Percentiles rank a stretch among this genome's conserved stretches.
Evolutionary conservation across 176 grass and related monocot genomes (phyloP).

Genomic region (Juncus effusus): DNA sequence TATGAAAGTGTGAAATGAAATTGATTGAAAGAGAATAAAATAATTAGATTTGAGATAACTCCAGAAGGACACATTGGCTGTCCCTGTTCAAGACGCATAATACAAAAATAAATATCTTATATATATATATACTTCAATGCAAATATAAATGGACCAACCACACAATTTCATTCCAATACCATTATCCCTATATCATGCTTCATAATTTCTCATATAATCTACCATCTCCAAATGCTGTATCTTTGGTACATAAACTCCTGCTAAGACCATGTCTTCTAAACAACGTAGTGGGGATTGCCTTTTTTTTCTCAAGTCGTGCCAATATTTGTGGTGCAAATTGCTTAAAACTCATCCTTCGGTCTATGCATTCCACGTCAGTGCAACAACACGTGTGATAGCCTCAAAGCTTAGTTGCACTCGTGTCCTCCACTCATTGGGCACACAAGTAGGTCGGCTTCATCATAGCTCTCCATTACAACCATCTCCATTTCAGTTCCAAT

Average conservation of each 20-base stretch:
- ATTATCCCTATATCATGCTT: not conserved
- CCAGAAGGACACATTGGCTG: constrained; percentile 18
- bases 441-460: constrained; percentile 17
- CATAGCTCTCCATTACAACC: not conserved
- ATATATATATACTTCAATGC: not conserved
- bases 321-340: constrained; percentile 19
- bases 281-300: not conserved
- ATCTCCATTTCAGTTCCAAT: not conserved
- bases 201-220: not conserved
- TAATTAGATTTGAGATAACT: constrained; percentile 19
- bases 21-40: constrained; percentile 22
- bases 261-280: constrained; percentile 6
- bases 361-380: constrained; percentile 16
- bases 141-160: not conserved
- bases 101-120: not conserved
- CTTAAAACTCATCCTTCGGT: constrained; percentile 3
- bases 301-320: constrained; percentile 3
- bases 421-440: constrained; percentile 15
- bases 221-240: not conserved
- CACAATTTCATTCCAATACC: not conserved
- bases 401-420: not conserved
- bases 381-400: constrained; percentile 19
- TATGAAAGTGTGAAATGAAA: not conserved
- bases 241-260: not conserved
- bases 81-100: constrained; percentile 1